phyloP scores from a whole-genome alignment of 306 rosid genomes.

The Fragaria iinumae region DNA sequence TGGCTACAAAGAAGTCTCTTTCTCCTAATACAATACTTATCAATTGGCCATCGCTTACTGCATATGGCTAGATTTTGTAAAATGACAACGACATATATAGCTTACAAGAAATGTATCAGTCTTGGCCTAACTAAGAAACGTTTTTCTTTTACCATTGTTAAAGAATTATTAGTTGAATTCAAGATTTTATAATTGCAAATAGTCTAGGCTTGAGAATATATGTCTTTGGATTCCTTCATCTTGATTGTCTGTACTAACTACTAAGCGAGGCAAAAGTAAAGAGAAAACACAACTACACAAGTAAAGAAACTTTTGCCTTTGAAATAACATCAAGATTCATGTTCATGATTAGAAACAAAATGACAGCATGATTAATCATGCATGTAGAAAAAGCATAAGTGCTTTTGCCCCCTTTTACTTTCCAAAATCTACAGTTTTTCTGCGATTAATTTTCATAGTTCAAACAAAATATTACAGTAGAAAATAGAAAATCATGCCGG shows the following conservation, averaged over 20 bases:
- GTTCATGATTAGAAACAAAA: slow-evolving; percentile 20
- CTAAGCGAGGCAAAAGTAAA: background rate
- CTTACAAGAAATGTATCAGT: too few relatives aligned
- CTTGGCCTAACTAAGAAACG: too few relatives aligned
- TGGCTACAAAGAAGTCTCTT: background rate
- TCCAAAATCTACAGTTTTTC: background rate
- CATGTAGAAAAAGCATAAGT: slow-evolving; percentile 5
- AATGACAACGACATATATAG: background rate
- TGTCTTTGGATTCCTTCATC: too few relatives aligned
- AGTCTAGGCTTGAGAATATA: background rate
- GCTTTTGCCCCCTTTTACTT: slow-evolving; percentile 9
- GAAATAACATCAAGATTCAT: slow-evolving; percentile 34
- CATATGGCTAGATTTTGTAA: background rate
- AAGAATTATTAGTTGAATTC: too few relatives aligned
- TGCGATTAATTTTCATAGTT: background rate
- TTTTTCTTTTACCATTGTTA: too few relatives aligned
- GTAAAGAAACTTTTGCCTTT: slow-evolving; percentile 37
- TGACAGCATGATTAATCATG: slow-evolving; percentile 49
- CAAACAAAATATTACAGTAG: background rate
- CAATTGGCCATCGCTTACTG: background rate
- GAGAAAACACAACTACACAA: slow-evolving; percentile 4
- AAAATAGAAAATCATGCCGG: background rate
- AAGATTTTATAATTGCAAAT: too few relatives aligned
- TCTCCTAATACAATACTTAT: background rate
- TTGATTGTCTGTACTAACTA: too few relatives aligned